Evolutionary conservation across 768 basidiomycete genomes (phyloP).

Genomic region (Phylloporus sp.): DNA sequence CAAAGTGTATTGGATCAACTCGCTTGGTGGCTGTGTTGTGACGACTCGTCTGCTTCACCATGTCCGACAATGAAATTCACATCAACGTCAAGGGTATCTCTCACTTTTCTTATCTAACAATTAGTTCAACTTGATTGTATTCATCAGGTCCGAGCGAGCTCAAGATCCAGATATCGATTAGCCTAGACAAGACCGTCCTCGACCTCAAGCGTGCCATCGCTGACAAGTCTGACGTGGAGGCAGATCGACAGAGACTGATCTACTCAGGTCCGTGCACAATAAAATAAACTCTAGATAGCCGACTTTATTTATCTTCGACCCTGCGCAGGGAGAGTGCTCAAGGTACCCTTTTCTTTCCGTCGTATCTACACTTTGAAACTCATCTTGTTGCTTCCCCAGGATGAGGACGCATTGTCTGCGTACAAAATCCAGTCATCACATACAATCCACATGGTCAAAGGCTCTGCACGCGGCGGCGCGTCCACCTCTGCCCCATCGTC

Average conservation of each 20-base stretch:
- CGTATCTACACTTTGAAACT: background rate
- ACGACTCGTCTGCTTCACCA: conserved; percentile 31
- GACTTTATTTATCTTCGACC: background rate
- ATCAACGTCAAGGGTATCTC: conserved; percentile 66
- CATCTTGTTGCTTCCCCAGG: conserved; percentile 39
- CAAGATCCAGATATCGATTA: conserved; percentile 85
- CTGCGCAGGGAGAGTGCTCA: conserved; percentile 62
- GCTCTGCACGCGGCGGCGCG: conserved; percentile 50
- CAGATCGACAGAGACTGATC: conserved; percentile 86
- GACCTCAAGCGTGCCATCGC: conserved; percentile 93
- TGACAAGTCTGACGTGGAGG: conserved; percentile 77
- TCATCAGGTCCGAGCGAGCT: conserved; percentile 79
- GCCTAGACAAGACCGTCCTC: conserved; percentile 75
- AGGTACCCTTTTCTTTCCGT: conserved; percentile 38
- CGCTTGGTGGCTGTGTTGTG: conserved; percentile 10
- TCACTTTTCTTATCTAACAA: background rate
- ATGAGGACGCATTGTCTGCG: conserved; percentile 73
- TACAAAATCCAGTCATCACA: conserved; percentile 92
- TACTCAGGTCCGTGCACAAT: conserved; percentile 66
- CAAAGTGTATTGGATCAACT: background rate
- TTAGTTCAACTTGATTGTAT: background rate
- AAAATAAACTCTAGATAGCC: background rate
- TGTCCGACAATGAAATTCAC: conserved; percentile 58
- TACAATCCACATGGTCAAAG: conserved; percentile 94
- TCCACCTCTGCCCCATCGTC: conserved; percentile 35